A percentile compares a stretch with the other conserved stretches of the same genome.
Conservation (phyloP, 257 asterid genomes). For the Linaria vulgaris region DNA sequence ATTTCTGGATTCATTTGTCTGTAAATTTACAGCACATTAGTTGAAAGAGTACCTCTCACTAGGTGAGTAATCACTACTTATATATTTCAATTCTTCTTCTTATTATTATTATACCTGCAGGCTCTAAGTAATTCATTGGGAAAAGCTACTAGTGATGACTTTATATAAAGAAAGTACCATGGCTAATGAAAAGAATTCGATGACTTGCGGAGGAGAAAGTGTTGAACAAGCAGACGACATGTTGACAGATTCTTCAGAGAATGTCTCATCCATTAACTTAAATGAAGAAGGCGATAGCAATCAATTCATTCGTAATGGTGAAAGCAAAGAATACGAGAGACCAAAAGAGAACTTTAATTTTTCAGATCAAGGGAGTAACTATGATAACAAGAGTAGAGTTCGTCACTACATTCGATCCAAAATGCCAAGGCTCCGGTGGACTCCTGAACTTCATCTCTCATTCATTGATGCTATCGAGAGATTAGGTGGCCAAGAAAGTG, state of each 20-base stretch:
- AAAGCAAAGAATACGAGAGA: constrained; percentile 30
- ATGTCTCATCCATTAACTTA: constrained; percentile 55
- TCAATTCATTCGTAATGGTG: constrained; percentile 12
- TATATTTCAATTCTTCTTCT: no score
- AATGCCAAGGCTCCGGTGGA: constrained; percentile 92
- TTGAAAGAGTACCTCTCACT: constrained; percentile 22
- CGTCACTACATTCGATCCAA: constrained; percentile 78
- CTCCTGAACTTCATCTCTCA: constrained; percentile 83
- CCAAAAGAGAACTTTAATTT: constrained; percentile 32
- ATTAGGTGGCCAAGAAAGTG: constrained; percentile 96
- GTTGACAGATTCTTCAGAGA: constrained; percentile 42
- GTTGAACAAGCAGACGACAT: constrained; percentile 13
- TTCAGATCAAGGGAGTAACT: constrained; percentile 31
- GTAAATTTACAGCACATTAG: constrained; percentile 19
- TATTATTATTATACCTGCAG: no score
- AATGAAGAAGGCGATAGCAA: constrained; percentile 58
- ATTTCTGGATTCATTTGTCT: constrained; percentile 1
- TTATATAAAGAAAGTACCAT: constrained; percentile 10
- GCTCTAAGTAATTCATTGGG: neutral
- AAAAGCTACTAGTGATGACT: neutral
- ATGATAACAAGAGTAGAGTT: constrained; percentile 43
- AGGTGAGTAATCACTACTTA: constrained; percentile 22
- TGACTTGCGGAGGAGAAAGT: constrained; percentile 17
- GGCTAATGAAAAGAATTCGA: constrained; percentile 34
- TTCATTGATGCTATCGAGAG: constrained; percentile 86